Conservation (phyloP, 176 grass and related monocot genomes). For the Pontederia crassipes region DNA sequence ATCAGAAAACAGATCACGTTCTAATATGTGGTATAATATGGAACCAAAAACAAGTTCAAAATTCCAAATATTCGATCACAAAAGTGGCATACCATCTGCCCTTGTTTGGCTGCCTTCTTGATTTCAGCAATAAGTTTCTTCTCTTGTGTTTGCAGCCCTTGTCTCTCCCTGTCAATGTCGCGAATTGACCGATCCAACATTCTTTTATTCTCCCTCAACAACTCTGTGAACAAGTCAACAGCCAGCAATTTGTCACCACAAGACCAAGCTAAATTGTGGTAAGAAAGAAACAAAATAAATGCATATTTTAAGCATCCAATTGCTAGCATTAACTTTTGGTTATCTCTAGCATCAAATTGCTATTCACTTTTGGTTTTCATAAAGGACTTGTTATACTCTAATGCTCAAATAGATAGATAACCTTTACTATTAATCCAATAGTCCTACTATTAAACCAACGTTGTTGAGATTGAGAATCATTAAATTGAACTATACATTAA, state of each 20-base stretch:
- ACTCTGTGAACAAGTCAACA: constrained; percentile 1
- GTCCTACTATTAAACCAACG: no score
- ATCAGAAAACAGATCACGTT: background rate
- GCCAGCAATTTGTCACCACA: background rate
- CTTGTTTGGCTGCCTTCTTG: constrained; percentile 10
- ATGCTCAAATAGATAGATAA: no score
- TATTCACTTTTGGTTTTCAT: no score
- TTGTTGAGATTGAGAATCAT: no score
- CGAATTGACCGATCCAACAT: constrained; percentile 12
- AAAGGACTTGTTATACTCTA: no score
- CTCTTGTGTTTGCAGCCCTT: constrained; percentile 11
- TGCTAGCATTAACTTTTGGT: no score
- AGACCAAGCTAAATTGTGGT: background rate
- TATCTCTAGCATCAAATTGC: no score
- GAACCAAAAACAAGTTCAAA: background rate
- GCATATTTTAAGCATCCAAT: no score
- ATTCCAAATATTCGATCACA: background rate
- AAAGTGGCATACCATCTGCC: constrained; percentile 6
- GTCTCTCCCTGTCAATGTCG: constrained; percentile 15
- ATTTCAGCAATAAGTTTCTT: constrained; percentile 14
- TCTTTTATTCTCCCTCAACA: constrained; percentile 18
- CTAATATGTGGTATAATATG: background rate
- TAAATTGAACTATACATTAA: no score
- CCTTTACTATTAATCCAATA: no score
- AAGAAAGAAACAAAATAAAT: background rate